Percentiles rank a stretch among this genome's conserved stretches.
phyloP scores from a whole-genome alignment of 805 yeast species.

The Danielozyma ontarioensis region DNA sequence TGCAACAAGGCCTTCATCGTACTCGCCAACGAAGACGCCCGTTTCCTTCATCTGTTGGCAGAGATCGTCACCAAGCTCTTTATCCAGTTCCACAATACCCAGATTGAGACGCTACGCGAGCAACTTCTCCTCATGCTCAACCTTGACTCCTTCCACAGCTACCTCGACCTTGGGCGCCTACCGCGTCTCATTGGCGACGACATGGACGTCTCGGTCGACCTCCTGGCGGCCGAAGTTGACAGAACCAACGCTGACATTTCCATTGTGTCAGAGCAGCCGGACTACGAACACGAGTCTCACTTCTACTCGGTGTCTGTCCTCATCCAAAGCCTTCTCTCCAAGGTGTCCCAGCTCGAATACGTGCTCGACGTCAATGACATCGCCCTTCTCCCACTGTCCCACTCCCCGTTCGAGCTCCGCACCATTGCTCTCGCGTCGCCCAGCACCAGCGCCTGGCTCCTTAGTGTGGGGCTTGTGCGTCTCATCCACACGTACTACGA shows the following conservation, averaged over 20 bases:
- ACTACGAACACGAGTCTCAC: constrained; percentile 3
- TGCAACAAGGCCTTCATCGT: constrained; percentile 41
- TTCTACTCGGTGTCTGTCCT: constrained; percentile 17
- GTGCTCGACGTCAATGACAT: constrained; percentile 11
- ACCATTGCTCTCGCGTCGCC: constrained; percentile 16
- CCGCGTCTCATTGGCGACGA: constrained; percentile 22
- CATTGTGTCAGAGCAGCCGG: constrained; percentile 1
- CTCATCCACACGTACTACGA: constrained; percentile 27
- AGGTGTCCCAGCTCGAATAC: constrained; percentile 6
- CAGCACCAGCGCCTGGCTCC: constrained; percentile 35
- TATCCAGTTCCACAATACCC: constrained; percentile 31
- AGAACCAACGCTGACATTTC: constrained; percentile 4
- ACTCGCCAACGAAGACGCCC: constrained; percentile 37
- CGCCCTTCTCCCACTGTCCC: neutral
- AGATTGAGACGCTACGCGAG: constrained; percentile 35
- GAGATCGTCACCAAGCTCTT: constrained; percentile 33
- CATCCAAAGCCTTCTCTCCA: constrained; percentile 16
- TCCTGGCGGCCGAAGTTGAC: neutral
- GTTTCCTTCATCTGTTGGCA: constrained; percentile 32
- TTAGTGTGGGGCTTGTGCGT: constrained; percentile 27
- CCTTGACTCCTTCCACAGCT: constrained; percentile 33
- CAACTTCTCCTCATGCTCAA: constrained; percentile 45
- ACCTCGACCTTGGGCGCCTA: constrained; percentile 20
- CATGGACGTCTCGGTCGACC: neutral
- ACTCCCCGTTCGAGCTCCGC: constrained; percentile 20